Evolutionary conservation across 2,329 filamentous ascomycete genomes (phyloP), one percentile per base, ranked within the genome.

Genomic region (Alternaria arborescens): DNA sequence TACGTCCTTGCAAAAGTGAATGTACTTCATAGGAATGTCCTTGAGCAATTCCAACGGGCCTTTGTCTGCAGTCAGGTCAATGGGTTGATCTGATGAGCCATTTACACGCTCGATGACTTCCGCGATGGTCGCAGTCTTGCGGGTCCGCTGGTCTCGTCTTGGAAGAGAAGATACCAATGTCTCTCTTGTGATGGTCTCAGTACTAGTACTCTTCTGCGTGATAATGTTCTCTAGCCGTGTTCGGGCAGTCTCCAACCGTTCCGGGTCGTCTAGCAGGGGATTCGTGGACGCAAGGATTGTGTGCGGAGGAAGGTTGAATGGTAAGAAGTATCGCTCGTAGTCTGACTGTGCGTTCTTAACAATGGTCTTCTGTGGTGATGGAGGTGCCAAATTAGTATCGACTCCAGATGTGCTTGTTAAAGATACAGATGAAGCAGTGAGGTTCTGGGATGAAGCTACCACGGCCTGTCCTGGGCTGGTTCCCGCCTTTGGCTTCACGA

Each of bases 271-370:
- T 60, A 75, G 67, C 18, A 77, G 72, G 0, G 68, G 62, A 51
- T 79, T 82, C 50, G 83, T 68, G 0, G 85, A 83, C 0, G 93
- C 93, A 54, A 97, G 69, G n/a, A 80, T 86, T 1, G 92, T 91
- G 71, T 92, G 86, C 3, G 88, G 84, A 60, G 92, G 90, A 46
- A 95, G 73, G 64, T 91, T 94, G 77, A 97, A 98, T 0, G 91
- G 89, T 32, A 93, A 86, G 71, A 98, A 98, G 36, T 85, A 82
- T 67, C 87, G 88, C 18, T 91, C 67, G 60, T 82, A 80, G 61
- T 83, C 81, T 6, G 77, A 78, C 24, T 78, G 68, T 10, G 68
- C 68, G 55, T 76, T 79, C 50, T 72, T 71, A 16, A 63, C 65
- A 20, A 72, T 65, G 3, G 55, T 52, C 52, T 75, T 78, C 76